A percentile compares a stretch with the other conserved stretches of the same genome.
phyloP scores from a whole-genome alignment of 2,329 filamentous ascomycete genomes.

The Fusarium avenaceum region DNA sequence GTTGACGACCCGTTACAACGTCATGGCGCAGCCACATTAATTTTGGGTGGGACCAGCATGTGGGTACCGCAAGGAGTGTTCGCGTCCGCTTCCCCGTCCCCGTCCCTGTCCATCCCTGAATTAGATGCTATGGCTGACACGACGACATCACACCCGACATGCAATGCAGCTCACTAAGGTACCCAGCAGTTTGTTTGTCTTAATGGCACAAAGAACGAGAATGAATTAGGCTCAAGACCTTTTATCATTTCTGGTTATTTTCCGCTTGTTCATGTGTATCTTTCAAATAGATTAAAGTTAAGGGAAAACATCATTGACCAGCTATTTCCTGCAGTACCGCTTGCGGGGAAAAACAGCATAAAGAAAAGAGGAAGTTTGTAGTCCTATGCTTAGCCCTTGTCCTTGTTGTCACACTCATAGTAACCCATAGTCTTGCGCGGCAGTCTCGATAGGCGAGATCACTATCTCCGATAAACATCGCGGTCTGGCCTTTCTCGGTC shows the following conservation, averaged over 20 bases:
- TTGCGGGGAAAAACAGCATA: not conserved
- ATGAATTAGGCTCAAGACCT: not conserved
- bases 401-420: slow-evolving; percentile 3
- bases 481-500: slow-evolving; percentile 62
- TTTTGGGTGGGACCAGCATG: not conserved
- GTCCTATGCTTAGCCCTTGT: slow-evolving; percentile 1
- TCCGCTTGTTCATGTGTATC: not conserved
- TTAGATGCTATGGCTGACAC: too few species aligned
- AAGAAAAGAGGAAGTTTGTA: not conserved
- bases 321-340: not conserved
- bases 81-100: too few species aligned
- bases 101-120: too few species aligned
- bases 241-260: not conserved
- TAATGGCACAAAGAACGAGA: not conserved
- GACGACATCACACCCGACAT: too few species aligned
- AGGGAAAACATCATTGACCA: not conserved
- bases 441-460: slow-evolving; percentile 10
- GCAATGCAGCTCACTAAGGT: too few species aligned
- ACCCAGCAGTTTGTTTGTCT: not conserved
- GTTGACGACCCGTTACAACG: slow-evolving; percentile 22
- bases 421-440: slow-evolving; percentile 2
- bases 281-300: not conserved
- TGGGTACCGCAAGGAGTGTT: not conserved
- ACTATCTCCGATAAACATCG: slow-evolving; percentile 65
- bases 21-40: slow-evolving; percentile 41